Base-by-base conservation (phyloP, 1,284 basidiomycete species). In the Meripilus lineatus region DNA sequence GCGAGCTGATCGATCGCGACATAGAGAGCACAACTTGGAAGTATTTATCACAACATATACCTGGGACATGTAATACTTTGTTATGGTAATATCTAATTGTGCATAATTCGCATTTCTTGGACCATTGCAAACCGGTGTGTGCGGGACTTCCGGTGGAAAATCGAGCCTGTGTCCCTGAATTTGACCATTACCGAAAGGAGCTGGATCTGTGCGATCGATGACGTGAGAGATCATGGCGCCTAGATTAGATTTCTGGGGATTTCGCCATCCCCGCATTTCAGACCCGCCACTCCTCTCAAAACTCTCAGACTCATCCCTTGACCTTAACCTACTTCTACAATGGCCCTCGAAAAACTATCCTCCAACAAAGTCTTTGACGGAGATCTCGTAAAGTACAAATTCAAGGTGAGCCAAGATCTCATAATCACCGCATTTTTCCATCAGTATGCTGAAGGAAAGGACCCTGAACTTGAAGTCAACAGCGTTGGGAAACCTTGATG, bases 301-400 rank as follows among this genome's bases (percentile, higher is more conserved):
- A n/a, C n/a, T 30, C n/a, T 8, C 28, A 30, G n/a, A 10, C 28
- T 30, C 28, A 30, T 30, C 28, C n/a, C 28, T n/a, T n/a, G 8
- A n/a, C 28, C 28, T n/a, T n/a, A n/a, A n/a, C n/a, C n/a, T n/a
- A n/a, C n/a, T 35, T 15, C 21, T 18, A 51, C 40, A 32, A 74
- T 73, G 70, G 49, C 61, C 35, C 74, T 89, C 51, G 74, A 84
- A 53, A 78, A 81, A 57, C 49, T 89, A n/a, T 86, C 89, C 4
- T 70, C 78, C 14, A 93, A 81, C 75, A 87, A 84, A 63, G 75
- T 80, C 20, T 93, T 86, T 54, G 82, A 77, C 49, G 93, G 93
- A 30, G 75, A 76, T 46, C 64, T 96, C 46, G 77, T 72, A 48
- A 97, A 96, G 65, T 96, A 92, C 75, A 89, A 84, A 62, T 91